phyloP scores from a whole-genome alignment of 805 yeast genomes.

The Candida montana region DNA sequence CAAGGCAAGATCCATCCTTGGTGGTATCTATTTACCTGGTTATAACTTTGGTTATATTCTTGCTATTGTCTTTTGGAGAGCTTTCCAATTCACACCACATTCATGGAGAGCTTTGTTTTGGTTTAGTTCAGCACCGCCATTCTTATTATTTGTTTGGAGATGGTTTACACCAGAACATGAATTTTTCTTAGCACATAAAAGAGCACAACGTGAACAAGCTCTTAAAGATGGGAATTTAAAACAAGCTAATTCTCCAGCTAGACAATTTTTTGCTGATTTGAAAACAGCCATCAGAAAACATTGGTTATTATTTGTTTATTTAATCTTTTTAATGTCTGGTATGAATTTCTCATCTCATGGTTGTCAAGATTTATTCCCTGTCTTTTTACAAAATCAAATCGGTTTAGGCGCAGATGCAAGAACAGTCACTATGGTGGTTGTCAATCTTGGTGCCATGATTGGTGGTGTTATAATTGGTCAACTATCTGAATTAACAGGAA shows the following conservation, averaged over 20 bases:
- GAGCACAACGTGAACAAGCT: slow-evolving; percentile 21
- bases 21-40: slow-evolving; percentile 54
- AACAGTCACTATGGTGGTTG: slow-evolving; percentile 58
- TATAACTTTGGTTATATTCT: slow-evolving; percentile 64
- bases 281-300: slow-evolving; percentile 38
- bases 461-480: slow-evolving; percentile 64
- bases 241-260: slow-evolving; percentile 17
- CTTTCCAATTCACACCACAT: slow-evolving; percentile 45
- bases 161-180: slow-evolving; percentile 55
- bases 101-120: slow-evolving; percentile 71
- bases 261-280: slow-evolving; percentile 26
- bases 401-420: slow-evolving; percentile 38
- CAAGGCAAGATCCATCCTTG: slow-evolving; percentile 53
- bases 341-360: slow-evolving; percentile 72
- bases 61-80: slow-evolving; percentile 61
- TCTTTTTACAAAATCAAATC: slow-evolving; percentile 51
- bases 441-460: slow-evolving; percentile 60
- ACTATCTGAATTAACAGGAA: slow-evolving; percentile 50
- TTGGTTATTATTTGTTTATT: slow-evolving; percentile 57
- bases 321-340: slow-evolving; percentile 59
- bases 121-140: slow-evolving; percentile 68
- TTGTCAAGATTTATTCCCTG: slow-evolving; percentile 69
- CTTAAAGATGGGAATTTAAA: slow-evolving; percentile 22
- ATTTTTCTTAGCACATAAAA: slow-evolving; percentile 35
- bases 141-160: slow-evolving; percentile 55